Evolutionary conservation across 108 stramenopile genomes (phyloP).

Genomic region (Fistulifera solaris): DNA sequence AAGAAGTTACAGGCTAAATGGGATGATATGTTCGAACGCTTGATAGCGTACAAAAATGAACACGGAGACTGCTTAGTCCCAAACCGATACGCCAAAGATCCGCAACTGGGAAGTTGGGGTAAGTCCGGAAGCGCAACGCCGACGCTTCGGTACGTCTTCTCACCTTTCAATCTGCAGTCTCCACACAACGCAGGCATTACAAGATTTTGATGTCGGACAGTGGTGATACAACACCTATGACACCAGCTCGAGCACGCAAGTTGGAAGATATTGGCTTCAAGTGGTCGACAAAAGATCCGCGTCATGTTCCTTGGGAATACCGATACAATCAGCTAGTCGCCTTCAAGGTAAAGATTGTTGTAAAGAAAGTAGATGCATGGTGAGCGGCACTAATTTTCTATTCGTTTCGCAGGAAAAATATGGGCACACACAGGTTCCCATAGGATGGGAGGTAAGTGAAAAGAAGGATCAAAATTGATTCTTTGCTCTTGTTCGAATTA

Average conservation of each 20-base stretch:
- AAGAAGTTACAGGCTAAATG: constrained; percentile 4
- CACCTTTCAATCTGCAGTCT: not conserved
- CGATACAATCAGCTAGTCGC: constrained; percentile 9
- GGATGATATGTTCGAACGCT: constrained; percentile 6
- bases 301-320: constrained; percentile 17
- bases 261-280: constrained; percentile 15
- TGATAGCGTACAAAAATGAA: constrained; percentile 1
- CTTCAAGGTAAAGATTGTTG: constrained; percentile 5
- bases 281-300: constrained; percentile 23
- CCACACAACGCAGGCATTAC: constrained; percentile 14
- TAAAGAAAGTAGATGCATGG: not conserved
- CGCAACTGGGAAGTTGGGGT: constrained; percentile 32
- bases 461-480: not conserved
- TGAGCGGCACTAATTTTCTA: not conserved
- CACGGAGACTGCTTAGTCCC: constrained; percentile 33
- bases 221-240: constrained; percentile 20
- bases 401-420: constrained; percentile 3
- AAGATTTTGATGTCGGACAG: constrained; percentile 6
- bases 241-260: constrained; percentile 8
- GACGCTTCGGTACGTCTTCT: no score
- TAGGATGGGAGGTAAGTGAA: constrained; percentile 12
- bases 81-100: constrained; percentile 28
- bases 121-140: not conserved
- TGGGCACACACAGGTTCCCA: constrained; percentile 14
- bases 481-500: not conserved